Conservation (phyloP, 2,329 filamentous ascomycete genomes). For the Amphichorda felina region DNA sequence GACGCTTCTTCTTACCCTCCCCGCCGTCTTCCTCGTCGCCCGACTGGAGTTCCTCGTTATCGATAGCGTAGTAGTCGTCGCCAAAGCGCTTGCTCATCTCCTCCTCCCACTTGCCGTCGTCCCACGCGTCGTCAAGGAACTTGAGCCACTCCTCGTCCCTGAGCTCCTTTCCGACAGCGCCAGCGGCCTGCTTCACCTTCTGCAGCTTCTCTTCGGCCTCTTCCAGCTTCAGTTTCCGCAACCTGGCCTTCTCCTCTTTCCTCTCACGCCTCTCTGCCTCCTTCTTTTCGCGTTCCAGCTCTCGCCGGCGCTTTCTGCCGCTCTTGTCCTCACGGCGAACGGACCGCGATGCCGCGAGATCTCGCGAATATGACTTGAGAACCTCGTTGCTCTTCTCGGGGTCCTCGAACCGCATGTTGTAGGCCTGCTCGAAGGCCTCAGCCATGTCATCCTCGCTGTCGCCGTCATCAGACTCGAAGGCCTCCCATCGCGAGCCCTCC, state of each 20-base stretch:
- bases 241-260: conserved; percentile 68
- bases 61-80: conserved; percentile 80
- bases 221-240: conserved; percentile 82
- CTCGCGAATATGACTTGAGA: conserved; percentile 79
- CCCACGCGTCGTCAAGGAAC: conserved; percentile 80
- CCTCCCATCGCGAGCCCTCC: conserved; percentile 55
- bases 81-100: conserved; percentile 86
- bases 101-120: conserved; percentile 78
- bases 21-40: conserved; percentile 43
- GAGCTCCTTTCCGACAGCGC: conserved; percentile 53
- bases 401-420: conserved; percentile 94
- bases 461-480: conserved; percentile 89
- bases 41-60: conserved; percentile 47
- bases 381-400: conserved; percentile 80
- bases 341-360: conserved; percentile 68
- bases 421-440: conserved; percentile 83
- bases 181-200: conserved; percentile 83
- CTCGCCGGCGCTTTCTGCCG: conserved; percentile 64
- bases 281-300: conserved; percentile 64
- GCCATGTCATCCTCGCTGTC: conserved; percentile 64
- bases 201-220: conserved; percentile 79
- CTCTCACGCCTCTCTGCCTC: conserved; percentile 67
- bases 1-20: conserved; percentile 28
- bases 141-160: conserved; percentile 72
- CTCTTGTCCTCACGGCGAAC: conserved; percentile 76